A percentile compares a stretch with the other conserved stretches of the same genome.
These are phyloP conservation scores for Leishmania major DNA, from an alignment of 208 protist genomes.

Conservation along the genomic window DNA sequence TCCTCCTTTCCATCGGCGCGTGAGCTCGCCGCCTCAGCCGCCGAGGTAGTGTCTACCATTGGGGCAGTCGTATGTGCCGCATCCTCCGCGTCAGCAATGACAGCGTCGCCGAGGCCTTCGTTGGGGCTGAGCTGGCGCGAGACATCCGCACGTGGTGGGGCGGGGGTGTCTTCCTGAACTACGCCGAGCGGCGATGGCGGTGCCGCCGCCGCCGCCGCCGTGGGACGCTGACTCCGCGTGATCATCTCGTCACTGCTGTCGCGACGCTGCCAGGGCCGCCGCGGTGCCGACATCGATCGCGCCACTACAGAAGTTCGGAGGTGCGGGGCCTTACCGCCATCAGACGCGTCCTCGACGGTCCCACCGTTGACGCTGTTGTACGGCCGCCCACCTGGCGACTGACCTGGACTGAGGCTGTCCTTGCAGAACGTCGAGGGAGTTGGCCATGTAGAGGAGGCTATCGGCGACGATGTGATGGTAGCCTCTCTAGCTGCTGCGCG, in stretches of 20 bases:
- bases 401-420: neutral
- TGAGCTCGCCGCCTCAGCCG: neutral
- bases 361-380: neutral
- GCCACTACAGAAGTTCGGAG: neutral
- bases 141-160: neutral
- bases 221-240: neutral
- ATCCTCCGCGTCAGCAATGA: conserved; percentile 1
- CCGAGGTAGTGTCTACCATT: neutral
- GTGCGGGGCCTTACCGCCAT: neutral
- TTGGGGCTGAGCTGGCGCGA: neutral
- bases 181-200: neutral
- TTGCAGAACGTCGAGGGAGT: neutral
- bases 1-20: neutral
- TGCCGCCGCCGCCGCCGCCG: neutral
- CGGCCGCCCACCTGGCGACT: neutral
- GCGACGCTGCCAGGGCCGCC: neutral
- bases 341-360: neutral
- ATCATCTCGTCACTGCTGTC: neutral
- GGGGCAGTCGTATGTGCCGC: neutral
- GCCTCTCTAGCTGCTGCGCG: conserved; percentile 4
- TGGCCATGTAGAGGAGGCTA: neutral
- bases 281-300: neutral
- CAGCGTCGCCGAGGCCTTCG: neutral
- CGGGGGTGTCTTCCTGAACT: neutral
- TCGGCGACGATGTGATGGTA: conserved; percentile 1